Base-by-base conservation (phyloP, 129 eudicot species). In the Centrapalus pauciflorus region DNA sequence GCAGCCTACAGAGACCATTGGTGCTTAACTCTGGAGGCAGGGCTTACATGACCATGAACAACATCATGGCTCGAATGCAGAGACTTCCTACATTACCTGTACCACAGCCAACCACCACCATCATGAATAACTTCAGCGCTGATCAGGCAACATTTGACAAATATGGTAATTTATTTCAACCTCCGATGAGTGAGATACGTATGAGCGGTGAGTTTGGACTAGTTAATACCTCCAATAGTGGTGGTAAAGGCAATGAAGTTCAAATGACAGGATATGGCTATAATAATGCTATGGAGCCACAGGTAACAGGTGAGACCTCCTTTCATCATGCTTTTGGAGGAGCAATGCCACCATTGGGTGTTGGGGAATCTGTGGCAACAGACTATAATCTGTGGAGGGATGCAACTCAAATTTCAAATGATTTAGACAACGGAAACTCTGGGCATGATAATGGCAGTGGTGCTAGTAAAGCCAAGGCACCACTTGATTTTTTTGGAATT, bases 21-120 rank as follows among this genome's bases (percentile, higher is more conserved):
- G 7, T 0, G 16, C 70, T 25, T 19, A 72, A 62, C 41, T 35
- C 61, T 24, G 11, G 2, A 6, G 70, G 77, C 29, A 27, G 16
- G 21, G 35, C 16, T 12, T 51, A 25, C 20, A 51, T 63, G 64
- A 29, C 21, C 26, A 26, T 59, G 30, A 23, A 32, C 19, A 71
- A 46, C 37, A 71, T 71, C 24, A 21, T 6, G 16, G 50, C 61
- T 45, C 37, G 26, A 59, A 4, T 71, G 37, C 49, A 59, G 24
- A 37, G 10, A 35, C 32, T 64, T 63, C 9, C 23, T 51, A 23
- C 32, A 4, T 12, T 51, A 50, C 33, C 33, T 33, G 7, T 33
- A 34, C 41, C 32, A n/a, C 61, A 30, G 7, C 21, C 4, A 49
- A 33, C 21, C 21, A 48, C 76, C 25, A 48, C 55, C 11, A 7